Conservation (phyloP, 768 basidiomycete genomes). For the Macrocybe gigantea region DNA sequence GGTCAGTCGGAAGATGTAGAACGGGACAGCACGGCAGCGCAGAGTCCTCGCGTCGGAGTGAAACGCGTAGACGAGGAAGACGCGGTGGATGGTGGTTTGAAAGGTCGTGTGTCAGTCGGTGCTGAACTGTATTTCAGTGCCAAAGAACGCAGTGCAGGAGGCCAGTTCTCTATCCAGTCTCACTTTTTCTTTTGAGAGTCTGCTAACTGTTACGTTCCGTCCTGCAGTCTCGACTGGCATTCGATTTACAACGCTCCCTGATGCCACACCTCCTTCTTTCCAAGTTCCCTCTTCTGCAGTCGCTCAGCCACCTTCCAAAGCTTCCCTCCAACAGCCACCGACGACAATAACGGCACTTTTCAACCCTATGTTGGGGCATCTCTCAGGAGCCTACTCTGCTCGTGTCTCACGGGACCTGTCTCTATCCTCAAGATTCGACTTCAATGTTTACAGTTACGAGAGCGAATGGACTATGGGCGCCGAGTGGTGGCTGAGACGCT, state of each 20-base stretch:
- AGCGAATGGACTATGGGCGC: conserved; percentile 95
- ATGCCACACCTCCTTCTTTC: conserved; percentile 63
- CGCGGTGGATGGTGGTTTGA: conserved; percentile 84
- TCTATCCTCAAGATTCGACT: conserved; percentile 86
- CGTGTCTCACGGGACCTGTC: conserved; percentile 82
- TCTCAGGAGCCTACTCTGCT: conserved; percentile 88
- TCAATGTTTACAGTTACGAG: conserved; percentile 95
- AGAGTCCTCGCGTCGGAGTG: conserved; percentile 25
- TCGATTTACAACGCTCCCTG: conserved; percentile 90
- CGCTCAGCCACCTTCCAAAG: conserved; percentile 26
- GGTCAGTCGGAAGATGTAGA: conserved; percentile 30
- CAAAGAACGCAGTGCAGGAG: conserved; percentile 88
- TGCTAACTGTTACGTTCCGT: neutral
- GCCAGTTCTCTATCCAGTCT: conserved; percentile 39
- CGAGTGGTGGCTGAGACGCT: conserved; percentile 89
- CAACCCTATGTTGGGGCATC: conserved; percentile 94
- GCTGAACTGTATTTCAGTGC: conserved; percentile 93
- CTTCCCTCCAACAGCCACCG: conserved; percentile 66
- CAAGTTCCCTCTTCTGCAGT: conserved; percentile 37
- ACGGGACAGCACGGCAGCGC: conserved; percentile 22
- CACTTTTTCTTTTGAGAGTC: neutral
- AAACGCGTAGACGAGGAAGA: conserved; percentile 96
- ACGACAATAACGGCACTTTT: conserved; percentile 93
- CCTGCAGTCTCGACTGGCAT: conserved; percentile 81
- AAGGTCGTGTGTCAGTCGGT: conserved; percentile 86